A percentile compares a stretch with the other conserved stretches of the same genome.
These are phyloP conservation scores for Cytospora mali DNA, from an alignment of 2,329 filamentous ascomycete genomes.

Conservation along the genomic window DNA sequence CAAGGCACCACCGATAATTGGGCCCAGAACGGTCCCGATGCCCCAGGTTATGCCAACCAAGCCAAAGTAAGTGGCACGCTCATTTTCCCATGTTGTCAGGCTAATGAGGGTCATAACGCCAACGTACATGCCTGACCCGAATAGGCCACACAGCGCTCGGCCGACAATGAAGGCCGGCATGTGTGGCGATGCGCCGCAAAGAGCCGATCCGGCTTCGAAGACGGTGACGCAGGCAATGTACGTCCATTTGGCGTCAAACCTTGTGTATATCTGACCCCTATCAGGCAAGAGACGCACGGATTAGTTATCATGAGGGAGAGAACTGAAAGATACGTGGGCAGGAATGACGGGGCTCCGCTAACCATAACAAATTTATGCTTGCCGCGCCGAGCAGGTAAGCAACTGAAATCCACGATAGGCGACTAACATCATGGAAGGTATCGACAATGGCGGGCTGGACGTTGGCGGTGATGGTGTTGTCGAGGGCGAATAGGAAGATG, in stretches of 20 bases:
- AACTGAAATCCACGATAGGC: not conserved
- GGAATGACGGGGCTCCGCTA: too few relatives aligned
- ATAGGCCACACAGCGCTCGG: constrained; percentile 46
- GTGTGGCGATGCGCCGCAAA: constrained; percentile 47
- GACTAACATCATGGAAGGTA: not conserved
- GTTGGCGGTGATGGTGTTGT: constrained; percentile 17
- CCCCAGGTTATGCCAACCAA: constrained; percentile 1
- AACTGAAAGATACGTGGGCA: too few relatives aligned
- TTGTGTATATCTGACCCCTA: not conserved
- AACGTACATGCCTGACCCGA: constrained; percentile 47
- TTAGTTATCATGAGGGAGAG: too few relatives aligned
- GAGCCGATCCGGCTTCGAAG: constrained; percentile 29
- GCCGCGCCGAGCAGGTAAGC: not conserved
- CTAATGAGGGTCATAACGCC: constrained; percentile 28
- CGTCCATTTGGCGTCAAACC: not conserved
- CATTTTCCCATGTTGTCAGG: not conserved
- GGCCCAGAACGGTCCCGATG: constrained; percentile 12
- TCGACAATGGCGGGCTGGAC: constrained; percentile 14
- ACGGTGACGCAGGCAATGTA: not conserved
- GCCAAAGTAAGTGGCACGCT: not conserved
- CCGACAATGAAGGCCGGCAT: constrained; percentile 53
- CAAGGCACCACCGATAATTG: constrained; percentile 18
- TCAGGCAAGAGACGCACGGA: too few relatives aligned
- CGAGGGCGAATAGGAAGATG: constrained; percentile 16
- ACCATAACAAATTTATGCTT: not conserved